A percentile compares a stretch with the other conserved stretches of the same genome.
These are phyloP conservation scores for Penicillium nucicola DNA, from an alignment of 495 filamentous ascomycete species.

Conservation along the genomic window DNA sequence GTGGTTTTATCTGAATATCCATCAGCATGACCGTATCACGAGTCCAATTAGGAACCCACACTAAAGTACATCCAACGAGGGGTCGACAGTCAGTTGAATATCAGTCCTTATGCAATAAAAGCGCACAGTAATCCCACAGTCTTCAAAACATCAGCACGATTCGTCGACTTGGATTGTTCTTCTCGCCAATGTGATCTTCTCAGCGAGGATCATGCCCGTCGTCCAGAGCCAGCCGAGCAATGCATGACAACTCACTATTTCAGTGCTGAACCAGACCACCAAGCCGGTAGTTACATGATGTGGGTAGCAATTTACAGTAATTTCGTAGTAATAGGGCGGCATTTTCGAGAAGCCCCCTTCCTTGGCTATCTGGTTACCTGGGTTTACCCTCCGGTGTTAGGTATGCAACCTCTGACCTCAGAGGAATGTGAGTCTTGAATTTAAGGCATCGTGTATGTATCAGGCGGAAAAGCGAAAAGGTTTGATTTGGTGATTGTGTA, in stretches of 20 bases:
- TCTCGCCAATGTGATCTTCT: background rate
- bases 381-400: slow-evolving; percentile 1
- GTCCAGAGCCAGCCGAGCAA: background rate
- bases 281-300: background rate
- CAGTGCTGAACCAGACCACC: background rate
- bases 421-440: background rate
- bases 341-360: background rate
- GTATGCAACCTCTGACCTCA: background rate
- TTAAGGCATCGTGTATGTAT: background rate
- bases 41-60: background rate
- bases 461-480: background rate
- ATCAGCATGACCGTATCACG: slow-evolving; percentile 8
- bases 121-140: background rate
- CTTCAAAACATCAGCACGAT: background rate
- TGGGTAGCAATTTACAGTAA: background rate
- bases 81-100: background rate
- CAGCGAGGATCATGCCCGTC: slow-evolving; percentile 2
- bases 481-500: background rate
- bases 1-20: background rate
- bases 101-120: background rate
- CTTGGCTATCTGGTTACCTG: background rate
- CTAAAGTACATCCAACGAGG: background rate
- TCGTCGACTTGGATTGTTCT: background rate
- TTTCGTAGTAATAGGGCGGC: background rate
- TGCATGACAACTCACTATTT: background rate